Base-by-base conservation (phyloP, 768 basidiomycete genomes). In the Suillus tomentosus region DNA sequence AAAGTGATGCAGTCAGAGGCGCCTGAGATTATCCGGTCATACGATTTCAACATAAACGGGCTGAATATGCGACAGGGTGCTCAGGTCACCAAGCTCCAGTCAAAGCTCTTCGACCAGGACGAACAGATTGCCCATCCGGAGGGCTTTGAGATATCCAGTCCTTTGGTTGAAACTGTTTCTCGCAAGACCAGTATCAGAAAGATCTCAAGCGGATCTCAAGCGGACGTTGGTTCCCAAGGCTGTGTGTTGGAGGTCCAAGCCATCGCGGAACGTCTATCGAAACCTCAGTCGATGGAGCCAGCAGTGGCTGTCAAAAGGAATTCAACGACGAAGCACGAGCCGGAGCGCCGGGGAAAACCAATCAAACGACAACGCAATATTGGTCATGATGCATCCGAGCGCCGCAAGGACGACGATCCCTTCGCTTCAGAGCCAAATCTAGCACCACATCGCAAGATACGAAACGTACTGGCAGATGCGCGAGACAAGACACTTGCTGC, bases 1-100 rank as follows among this genome's bases (percentile, higher is more conserved):
- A 10, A 34, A 19, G 10, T 19, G 31, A 34, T 34, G 31, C 53
- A n/a, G 53, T 54, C 53, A 11, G 53, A n/a, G 31, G 17, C 11
- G 5, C 34, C 31, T 3, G 17, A 54, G 19, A 54, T 31, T 3
- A 54, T 54, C 19, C 31, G 13, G 53, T 10, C 53, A 17, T n/a
- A 54, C 31, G 31, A 19, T 17, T 54, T 5, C 31, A 34, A 54
- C 19, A 11, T 54, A 19, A 34, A 54, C 10, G 53, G 19, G 19
- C 53, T 34, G 31, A 54, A 54, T 13, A 54, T 54, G 31, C 53
- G 19, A 54, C 53, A 54, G 5, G 19, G 53, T 17, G 53, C 53
- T 34, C 53, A 19, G 53, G 53, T 34, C 31, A 54, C 34, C 53
- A 34, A 54, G 53, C 53, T n/a, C 19, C 53, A 34, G 53, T 54